A percentile compares a stretch with the other conserved stretches of the same genome.
These are phyloP conservation scores for Umbelopsis sp. DNA, from an alignment of 371 early-diverging fungal species.

Conservation along the genomic window DNA sequence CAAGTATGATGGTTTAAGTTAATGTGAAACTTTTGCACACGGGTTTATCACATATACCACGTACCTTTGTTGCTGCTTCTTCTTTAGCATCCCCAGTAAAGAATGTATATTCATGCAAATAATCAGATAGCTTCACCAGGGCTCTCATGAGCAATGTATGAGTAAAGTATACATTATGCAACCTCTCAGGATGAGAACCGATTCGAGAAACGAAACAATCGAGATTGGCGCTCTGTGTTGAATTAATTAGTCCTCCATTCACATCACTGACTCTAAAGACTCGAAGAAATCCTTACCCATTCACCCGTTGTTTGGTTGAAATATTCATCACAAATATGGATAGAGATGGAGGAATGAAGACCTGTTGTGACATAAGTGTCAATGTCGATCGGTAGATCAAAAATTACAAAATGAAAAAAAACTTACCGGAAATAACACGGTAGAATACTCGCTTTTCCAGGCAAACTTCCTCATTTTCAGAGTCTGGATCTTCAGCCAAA, in stretches of 20 bases:
- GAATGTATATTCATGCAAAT: constrained; percentile 72
- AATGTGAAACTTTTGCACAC: too few species aligned
- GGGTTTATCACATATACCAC: too few species aligned
- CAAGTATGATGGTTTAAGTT: too few species aligned
- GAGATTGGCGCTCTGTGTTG: constrained; percentile 70
- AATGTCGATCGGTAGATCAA: neutral
- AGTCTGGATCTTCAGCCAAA: constrained; percentile 56
- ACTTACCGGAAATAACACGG: constrained; percentile 84
- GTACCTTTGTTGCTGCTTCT: constrained; percentile 58
- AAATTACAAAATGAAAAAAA: neutral
- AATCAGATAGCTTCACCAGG: constrained; percentile 80
- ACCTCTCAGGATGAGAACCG: constrained; percentile 86
- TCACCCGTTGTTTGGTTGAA: constrained; percentile 81
- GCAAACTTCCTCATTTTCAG: constrained; percentile 58
- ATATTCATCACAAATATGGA: constrained; percentile 94
- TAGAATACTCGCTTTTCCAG: constrained; percentile 94
- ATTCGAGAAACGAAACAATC: constrained; percentile 89
- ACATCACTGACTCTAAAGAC: too few species aligned
- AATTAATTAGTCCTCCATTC: neutral
- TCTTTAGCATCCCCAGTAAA: constrained; percentile 57
- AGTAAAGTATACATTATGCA: constrained; percentile 93
- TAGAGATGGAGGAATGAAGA: constrained; percentile 96
- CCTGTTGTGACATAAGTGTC: constrained; percentile 35
- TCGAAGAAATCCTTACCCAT: constrained; percentile 68
- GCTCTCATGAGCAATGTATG: constrained; percentile 87